Conservation (phyloP, 2,329 filamentous ascomycete genomes). For the Sporothrix schenckii region DNA sequence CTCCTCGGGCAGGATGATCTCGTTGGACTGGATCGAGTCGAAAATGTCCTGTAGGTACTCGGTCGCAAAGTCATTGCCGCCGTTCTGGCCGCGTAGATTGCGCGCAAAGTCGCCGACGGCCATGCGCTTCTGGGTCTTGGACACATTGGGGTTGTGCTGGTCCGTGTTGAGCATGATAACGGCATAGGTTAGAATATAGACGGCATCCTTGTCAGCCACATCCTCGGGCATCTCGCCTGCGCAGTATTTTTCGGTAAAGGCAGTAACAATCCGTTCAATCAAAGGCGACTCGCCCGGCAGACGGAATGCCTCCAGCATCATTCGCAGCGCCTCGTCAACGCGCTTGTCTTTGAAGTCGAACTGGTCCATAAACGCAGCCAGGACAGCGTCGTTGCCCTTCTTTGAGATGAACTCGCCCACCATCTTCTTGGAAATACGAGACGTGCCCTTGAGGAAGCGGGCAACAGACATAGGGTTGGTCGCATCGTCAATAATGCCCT, state of each 20-base stretch:
- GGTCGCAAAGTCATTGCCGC: constrained; percentile 77
- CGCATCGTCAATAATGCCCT: constrained; percentile 80
- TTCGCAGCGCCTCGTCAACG: constrained; percentile 85
- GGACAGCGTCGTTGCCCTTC: constrained; percentile 79
- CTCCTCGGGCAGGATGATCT: constrained; percentile 96
- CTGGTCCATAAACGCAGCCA: constrained; percentile 80
- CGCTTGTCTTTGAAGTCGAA: constrained; percentile 87
- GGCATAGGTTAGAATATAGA: constrained; percentile 90
- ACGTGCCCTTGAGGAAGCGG: constrained; percentile 84
- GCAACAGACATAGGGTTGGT: constrained; percentile 77
- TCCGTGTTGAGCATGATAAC: constrained; percentile 98
- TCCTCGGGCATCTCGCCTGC: constrained; percentile 68
- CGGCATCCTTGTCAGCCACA: constrained; percentile 81
- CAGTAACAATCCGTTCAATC: constrained; percentile 88
- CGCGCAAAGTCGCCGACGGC: constrained; percentile 76
- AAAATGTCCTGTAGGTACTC: constrained; percentile 87
- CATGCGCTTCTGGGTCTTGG: constrained; percentile 77
- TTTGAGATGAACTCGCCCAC: constrained; percentile 94
- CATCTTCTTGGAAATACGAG: constrained; percentile 83
- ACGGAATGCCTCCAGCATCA: constrained; percentile 88
- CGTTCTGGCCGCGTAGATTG: constrained; percentile 90
- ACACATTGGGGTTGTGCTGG: constrained; percentile 88
- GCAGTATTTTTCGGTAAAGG: constrained; percentile 85
- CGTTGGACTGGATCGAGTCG: constrained; percentile 85
- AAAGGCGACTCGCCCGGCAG: constrained; percentile 89